Percentiles rank a stretch among this genome's conserved stretches.
These are phyloP conservation scores for Macrophomina tecta DNA, from an alignment of 2,329 filamentous ascomycete genomes.

Conservation along the genomic window DNA sequence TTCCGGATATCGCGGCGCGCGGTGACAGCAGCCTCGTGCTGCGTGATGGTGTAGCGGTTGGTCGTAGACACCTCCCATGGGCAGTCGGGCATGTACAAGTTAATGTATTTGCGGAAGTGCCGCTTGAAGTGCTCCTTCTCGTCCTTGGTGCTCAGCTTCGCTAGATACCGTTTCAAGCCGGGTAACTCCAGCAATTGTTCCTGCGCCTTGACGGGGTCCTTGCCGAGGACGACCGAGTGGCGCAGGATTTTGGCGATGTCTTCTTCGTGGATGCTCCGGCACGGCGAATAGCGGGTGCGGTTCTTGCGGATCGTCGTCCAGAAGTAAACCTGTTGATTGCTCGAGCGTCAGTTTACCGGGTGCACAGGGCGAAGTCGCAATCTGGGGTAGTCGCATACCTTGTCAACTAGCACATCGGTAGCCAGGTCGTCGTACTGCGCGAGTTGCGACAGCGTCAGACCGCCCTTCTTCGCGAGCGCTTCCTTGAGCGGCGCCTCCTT, in stretches of 20 bases:
- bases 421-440: slow-evolving; percentile 94
- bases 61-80: slow-evolving; percentile 93
- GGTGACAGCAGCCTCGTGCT: slow-evolving; percentile 85
- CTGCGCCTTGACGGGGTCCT: slow-evolving; percentile 74
- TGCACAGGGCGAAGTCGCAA: slow-evolving; percentile 34
- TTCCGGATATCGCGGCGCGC: slow-evolving; percentile 79
- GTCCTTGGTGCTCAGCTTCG: slow-evolving; percentile 71
- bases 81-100: slow-evolving; percentile 91
- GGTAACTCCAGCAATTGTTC: slow-evolving; percentile 72
- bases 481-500: slow-evolving; percentile 50
- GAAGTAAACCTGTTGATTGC: slow-evolving; percentile 77
- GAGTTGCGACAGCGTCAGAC: slow-evolving; percentile 84
- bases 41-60: slow-evolving; percentile 91
- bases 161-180: slow-evolving; percentile 75
- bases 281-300: slow-evolving; percentile 81
- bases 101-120: slow-evolving; percentile 88
- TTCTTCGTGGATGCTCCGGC: slow-evolving; percentile 75
- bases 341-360: slow-evolving; percentile 9
- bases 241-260: slow-evolving; percentile 66
- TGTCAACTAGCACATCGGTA: slow-evolving; percentile 93
- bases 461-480: slow-evolving; percentile 66
- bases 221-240: slow-evolving; percentile 73
- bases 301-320: slow-evolving; percentile 98
- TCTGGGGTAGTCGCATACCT: slow-evolving; percentile 64
- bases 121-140: slow-evolving; percentile 86